Percentiles rank a stretch among this genome's conserved stretches.
Conservation (phyloP, 305 asterid species). For the Rubia balearica region DNA sequence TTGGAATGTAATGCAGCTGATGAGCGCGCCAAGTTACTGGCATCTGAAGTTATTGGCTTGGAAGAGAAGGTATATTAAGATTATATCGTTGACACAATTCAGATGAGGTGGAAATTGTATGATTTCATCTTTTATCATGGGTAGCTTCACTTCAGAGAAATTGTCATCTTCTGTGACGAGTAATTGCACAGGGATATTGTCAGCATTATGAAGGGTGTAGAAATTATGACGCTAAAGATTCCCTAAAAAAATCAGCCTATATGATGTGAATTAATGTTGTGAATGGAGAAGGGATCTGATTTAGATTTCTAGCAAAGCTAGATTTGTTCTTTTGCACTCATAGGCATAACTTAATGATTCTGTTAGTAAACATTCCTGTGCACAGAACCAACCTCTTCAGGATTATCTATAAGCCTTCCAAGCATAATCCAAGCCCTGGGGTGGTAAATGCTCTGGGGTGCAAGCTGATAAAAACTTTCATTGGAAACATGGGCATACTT, state of each 20-base stretch:
- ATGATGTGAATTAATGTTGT: background rate
- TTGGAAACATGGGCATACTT: background rate
- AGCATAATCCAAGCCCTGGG: too few species aligned
- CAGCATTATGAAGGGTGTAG: background rate
- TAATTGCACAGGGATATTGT: background rate
- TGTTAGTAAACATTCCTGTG: background rate
- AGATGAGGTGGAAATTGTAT: background rate
- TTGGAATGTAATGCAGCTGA: slow-evolving; percentile 97
- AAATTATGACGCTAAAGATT: background rate
- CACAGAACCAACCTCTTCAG: background rate
- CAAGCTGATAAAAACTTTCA: background rate
- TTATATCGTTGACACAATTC: background rate
- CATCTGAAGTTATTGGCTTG: slow-evolving; percentile 93
- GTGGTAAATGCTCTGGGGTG: background rate
- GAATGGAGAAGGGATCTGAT: background rate
- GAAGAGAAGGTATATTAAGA: slow-evolving; percentile 77
- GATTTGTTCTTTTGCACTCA: background rate
- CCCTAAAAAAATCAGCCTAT: background rate
- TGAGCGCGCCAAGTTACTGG: slow-evolving; percentile 90
- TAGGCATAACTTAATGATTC: background rate
- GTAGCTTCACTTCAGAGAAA: background rate
- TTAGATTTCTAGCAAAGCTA: background rate
- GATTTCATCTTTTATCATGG: background rate
- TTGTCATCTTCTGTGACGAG: background rate
- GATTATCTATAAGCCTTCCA: background rate